Evolutionary conservation across 495 filamentous ascomycete genomes (phyloP).

Genomic region (Penicillium parvum): DNA sequence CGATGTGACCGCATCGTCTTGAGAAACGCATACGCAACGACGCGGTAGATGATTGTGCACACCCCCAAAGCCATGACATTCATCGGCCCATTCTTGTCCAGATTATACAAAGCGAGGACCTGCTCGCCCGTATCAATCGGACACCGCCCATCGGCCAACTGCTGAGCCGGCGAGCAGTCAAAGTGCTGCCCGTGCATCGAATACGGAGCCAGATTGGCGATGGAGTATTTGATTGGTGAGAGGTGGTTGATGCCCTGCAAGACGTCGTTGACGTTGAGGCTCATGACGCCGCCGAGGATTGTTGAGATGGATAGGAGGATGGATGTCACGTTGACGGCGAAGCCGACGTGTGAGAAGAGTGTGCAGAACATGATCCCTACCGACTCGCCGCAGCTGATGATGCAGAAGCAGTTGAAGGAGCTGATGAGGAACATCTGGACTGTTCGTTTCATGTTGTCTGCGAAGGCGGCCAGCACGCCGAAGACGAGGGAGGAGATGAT

Average conservation of each 20-base stretch:
- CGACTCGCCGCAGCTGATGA: slow-evolving; percentile 68
- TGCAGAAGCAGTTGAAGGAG: slow-evolving; percentile 63
- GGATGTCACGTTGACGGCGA: slow-evolving; percentile 65
- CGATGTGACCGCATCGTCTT: slow-evolving; percentile 38
- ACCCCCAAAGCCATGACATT: slow-evolving; percentile 59
- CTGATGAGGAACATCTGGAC: slow-evolving; percentile 59
- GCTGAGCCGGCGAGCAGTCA: slow-evolving; percentile 52
- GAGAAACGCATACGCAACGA: slow-evolving; percentile 59
- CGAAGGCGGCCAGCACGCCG: slow-evolving; percentile 53
- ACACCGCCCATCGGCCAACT: slow-evolving; percentile 53
- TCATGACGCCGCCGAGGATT: slow-evolving; percentile 66
- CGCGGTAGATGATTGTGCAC: slow-evolving; percentile 57
- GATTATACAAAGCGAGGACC: slow-evolving; percentile 58
- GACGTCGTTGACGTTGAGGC: slow-evolving; percentile 58
- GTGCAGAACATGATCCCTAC: slow-evolving; percentile 79
- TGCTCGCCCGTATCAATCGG: slow-evolving; percentile 57
- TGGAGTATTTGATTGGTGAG: slow-evolving; percentile 62
- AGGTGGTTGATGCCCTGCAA: slow-evolving; percentile 66
- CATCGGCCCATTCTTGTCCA: slow-evolving; percentile 51
- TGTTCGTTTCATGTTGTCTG: slow-evolving; percentile 58
- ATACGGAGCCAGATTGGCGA: slow-evolving; percentile 59
- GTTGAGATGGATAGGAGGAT: slow-evolving; percentile 60
- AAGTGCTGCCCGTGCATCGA: slow-evolving; percentile 53
- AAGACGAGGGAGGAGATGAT: slow-evolving; percentile 60
- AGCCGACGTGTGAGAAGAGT: slow-evolving; percentile 66